Base-by-base conservation (phyloP, 768 basidiomycete species). In the Podaxis carcinomalis region DNA sequence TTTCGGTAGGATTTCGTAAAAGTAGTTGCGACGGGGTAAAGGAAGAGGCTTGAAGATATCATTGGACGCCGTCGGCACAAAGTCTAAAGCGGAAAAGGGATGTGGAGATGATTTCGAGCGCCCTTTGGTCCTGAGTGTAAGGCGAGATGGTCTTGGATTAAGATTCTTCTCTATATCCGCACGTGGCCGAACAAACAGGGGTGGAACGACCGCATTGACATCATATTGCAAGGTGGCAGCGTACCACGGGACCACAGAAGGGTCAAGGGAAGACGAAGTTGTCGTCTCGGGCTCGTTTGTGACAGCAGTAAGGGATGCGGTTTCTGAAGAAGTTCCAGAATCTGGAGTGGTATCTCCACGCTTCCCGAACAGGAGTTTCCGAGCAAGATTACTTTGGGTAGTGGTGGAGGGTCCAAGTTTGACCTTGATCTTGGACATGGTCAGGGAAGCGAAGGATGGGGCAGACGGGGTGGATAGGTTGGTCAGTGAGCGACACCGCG, bases 1-100 rank as follows among this genome's bases (percentile, higher is more conserved):
- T 57, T 78, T 82, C 5, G 92, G 92, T 11, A 94, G 77, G 56
- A 79, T 69, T 25, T 85, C 83, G 66, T 90, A 88, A 64, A 93
- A 91, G 67, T 86, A 80, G 65, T 85, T 83, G 23, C 70, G 78
- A n/a, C 77, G 70, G 40, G 79, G 64, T 36, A 81, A 62, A 3
- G 80, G 79, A 58, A 87, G 72, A 13, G 87, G 83, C 40, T 73
- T 69, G 67, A 84, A 85, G 10, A 81, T 66, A 65, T 87, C 84
- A 25, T 78, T 70, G 6, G 76, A 71, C n/a, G 75, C 69, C 25
- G 75, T 68, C 3, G 86, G 82, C 27, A 89, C 74, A 60, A 83
- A 75, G 63, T 90, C 89, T 56, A 89, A 74, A 5, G 78, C 79
- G 6, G 85, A 86, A 40, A 81, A 70, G 3, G 89, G 86, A 56